phyloP scores from a whole-genome alignment of 2,329 filamentous ascomycete species.

The Nectriaceae sp. region DNA sequence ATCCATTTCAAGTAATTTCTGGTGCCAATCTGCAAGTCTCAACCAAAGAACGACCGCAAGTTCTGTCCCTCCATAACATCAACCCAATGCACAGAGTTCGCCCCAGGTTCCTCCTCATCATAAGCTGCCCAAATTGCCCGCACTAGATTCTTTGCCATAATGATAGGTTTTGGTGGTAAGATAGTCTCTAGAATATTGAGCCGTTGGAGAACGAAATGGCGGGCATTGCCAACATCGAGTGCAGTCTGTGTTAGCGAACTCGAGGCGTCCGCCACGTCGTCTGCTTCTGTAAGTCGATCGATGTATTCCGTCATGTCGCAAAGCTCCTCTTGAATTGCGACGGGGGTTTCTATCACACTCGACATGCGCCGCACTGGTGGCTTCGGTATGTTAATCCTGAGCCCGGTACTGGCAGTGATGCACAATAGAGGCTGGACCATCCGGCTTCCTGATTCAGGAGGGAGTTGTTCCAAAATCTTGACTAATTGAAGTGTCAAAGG shows the following conservation, averaged over 20 bases:
- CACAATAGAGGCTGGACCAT: slow-evolving; percentile 38
- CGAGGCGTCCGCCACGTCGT: background rate
- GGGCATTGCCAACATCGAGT: slow-evolving; percentile 12
- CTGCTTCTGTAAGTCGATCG: background rate
- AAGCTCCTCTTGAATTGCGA: background rate
- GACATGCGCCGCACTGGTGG: background rate
- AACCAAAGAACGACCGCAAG: slow-evolving; percentile 23
- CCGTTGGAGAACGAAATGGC: slow-evolving; percentile 9
- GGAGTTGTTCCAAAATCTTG: slow-evolving; percentile 33
- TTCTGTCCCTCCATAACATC: slow-evolving; percentile 25
- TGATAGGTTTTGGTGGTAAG: slow-evolving; percentile 14
- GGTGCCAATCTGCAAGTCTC: no score
- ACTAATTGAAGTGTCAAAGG: slow-evolving; percentile 31
- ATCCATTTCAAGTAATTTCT: no score
- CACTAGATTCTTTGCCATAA: slow-evolving; percentile 16
- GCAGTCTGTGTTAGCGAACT: slow-evolving; percentile 2
- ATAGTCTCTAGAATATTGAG: slow-evolving; percentile 14
- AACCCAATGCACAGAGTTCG: slow-evolving; percentile 20
- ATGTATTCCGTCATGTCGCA: slow-evolving; percentile 12
- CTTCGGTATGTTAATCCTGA: slow-evolving; percentile 18
- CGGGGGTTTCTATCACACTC: background rate
- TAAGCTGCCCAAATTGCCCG: slow-evolving; percentile 21
- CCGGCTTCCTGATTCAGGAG: slow-evolving; percentile 34
- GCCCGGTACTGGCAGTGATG: slow-evolving; percentile 35
- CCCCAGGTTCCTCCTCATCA: slow-evolving; percentile 10